These are phyloP conservation scores for Ophiobolus disseminans DNA, from an alignment of 2,329 filamentous ascomycete genomes.

Conservation along the genomic window DNA sequence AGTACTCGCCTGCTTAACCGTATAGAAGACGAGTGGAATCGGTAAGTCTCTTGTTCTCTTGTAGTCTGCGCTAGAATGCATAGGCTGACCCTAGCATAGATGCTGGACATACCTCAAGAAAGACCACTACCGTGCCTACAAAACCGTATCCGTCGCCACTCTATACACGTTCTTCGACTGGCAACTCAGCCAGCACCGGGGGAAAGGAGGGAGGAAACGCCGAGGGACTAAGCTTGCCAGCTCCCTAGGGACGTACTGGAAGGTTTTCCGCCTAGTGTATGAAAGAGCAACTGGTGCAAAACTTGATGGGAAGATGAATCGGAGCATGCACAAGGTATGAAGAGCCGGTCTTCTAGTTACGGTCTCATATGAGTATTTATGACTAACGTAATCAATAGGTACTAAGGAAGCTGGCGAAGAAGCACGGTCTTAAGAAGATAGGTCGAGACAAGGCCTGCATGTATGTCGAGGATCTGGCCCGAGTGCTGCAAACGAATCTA, in stretches of 20 bases:
- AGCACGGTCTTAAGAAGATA: conserved; percentile 21
- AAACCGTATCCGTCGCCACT: conserved; percentile 14
- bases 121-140: conserved; percentile 8
- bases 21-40: conserved; percentile 26
- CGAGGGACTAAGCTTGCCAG: conserved; percentile 18
- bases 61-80: conserved; percentile 9
- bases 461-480: conserved; percentile 18
- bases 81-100: conserved; percentile 16
- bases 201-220: conserved; percentile 16
- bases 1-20: conserved; percentile 20
- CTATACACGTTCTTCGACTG: conserved; percentile 25
- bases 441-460: conserved; percentile 16
- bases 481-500: conserved; percentile 11
- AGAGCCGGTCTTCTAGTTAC: not conserved
- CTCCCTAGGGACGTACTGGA: conserved; percentile 24
- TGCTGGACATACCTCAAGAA: conserved; percentile 18
- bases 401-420: conserved; percentile 24
- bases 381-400: conserved; percentile 11
- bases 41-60: conserved; percentile 19
- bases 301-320: conserved; percentile 18
- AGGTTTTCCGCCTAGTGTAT: conserved; percentile 23
- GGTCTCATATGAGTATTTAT: conserved; percentile 3
- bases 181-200: conserved; percentile 13
- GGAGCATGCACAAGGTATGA: conserved; percentile 17
- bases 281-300: conserved; percentile 17